A percentile compares a stretch with the other conserved stretches of the same genome.
These are phyloP conservation scores for Neophaeococcomyces mojaviensis DNA, from an alignment of 2,329 filamentous ascomycete species.

Conservation along the genomic window DNA sequence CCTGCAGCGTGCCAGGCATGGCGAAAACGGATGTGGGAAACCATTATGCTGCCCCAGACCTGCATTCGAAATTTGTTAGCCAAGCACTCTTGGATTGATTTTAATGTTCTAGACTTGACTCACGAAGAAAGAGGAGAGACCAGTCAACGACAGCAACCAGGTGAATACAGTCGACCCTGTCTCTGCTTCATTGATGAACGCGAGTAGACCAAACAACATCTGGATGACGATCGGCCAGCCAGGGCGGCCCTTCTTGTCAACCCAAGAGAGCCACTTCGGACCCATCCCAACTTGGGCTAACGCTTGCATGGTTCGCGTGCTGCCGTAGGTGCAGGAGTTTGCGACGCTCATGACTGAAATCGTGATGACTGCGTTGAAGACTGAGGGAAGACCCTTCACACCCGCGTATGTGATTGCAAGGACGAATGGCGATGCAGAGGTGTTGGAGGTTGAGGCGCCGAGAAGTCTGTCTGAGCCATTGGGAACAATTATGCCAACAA, in stretches of 20 bases:
- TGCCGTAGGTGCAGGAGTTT: constrained; percentile 86
- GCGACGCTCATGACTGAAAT: constrained; percentile 84
- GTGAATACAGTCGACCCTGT: constrained; percentile 53
- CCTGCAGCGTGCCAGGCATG: constrained; percentile 65
- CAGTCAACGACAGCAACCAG: constrained; percentile 75
- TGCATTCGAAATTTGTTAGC: too few relatives aligned
- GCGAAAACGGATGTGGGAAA: constrained; percentile 76
- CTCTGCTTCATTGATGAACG: constrained; percentile 57
- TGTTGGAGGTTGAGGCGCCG: constrained; percentile 53
- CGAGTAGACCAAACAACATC: constrained; percentile 64
- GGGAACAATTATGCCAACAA: constrained; percentile 76
- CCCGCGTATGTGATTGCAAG: constrained; percentile 82
- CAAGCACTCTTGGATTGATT: too few relatives aligned
- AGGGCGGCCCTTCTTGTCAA: constrained; percentile 75
- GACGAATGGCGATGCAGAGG: constrained; percentile 80
- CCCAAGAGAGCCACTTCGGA: constrained; percentile 67
- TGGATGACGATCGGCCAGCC: constrained; percentile 64
- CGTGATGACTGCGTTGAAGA: constrained; percentile 87
- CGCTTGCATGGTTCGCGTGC: constrained; percentile 80
- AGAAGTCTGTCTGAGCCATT: constrained; percentile 58
- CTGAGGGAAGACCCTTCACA: constrained; percentile 69
- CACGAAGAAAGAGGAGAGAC: constrained; percentile 67
- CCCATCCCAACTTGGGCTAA: constrained; percentile 81
- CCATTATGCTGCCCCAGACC: constrained; percentile 43
- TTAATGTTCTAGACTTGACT: too few relatives aligned